Evolutionary conservation across 1,284 basidiomycete genomes (phyloP).

Genomic region (Ceratobasidium sp.): DNA sequence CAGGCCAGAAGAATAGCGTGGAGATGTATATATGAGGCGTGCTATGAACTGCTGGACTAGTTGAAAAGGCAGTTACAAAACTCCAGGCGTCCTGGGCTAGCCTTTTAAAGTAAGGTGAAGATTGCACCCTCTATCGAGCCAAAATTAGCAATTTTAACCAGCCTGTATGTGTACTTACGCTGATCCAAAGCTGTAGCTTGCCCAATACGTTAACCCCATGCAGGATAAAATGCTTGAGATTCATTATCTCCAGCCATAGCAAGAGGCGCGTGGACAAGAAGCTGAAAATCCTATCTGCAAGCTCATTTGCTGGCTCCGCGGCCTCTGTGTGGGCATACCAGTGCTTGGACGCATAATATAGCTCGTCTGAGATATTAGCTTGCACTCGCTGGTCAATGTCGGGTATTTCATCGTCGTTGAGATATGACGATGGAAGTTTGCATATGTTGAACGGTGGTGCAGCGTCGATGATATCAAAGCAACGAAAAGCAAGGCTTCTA

Average conservation of each 20-base stretch:
- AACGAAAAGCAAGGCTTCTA: neutral
- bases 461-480: neutral
- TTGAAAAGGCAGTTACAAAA: neutral
- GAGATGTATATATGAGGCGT: conserved; percentile 11
- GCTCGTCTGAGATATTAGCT: neutral
- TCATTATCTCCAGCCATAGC: conserved; percentile 11
- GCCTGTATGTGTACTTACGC: too few species aligned
- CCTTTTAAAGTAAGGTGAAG: neutral
- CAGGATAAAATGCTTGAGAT: neutral
- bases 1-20: neutral
- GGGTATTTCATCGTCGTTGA: neutral
- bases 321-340: neutral
- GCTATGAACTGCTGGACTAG: neutral
- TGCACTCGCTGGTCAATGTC: neutral
- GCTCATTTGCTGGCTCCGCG: too few species aligned
- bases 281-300: neutral
- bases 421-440: neutral
- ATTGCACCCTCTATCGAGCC: neutral
- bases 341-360: neutral
- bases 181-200: neutral
- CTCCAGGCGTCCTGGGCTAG: neutral
- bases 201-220: neutral
- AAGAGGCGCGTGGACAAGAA: neutral
- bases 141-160: too few species aligned
- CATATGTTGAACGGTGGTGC: conserved; percentile 1